A percentile compares a stretch with the other conserved stretches of the same genome.
These are phyloP conservation scores for Psilocybe azurescens DNA, from an alignment of 768 basidiomycete species.

Conservation along the genomic window DNA sequence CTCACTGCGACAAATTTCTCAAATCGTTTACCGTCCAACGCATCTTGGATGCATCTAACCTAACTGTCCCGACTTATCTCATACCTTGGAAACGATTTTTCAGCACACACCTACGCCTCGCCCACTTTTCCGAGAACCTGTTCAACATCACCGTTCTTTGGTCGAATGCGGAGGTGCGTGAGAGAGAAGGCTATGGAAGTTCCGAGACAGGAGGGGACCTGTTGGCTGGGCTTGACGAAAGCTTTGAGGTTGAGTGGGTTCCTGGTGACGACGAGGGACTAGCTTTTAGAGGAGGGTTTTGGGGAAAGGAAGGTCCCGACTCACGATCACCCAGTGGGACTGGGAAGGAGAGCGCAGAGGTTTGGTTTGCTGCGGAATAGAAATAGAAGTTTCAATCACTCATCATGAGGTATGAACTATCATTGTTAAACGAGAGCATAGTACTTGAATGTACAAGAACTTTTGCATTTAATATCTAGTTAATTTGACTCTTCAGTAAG, in stretches of 20 bases:
- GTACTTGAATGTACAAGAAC: background rate
- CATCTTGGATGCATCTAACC: constrained; percentile 31
- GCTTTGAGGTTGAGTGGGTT: constrained; percentile 42
- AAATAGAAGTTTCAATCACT: background rate
- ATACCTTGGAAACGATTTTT: constrained; percentile 39
- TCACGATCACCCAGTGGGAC: constrained; percentile 26
- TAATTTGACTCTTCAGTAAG: background rate
- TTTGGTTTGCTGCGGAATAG: constrained; percentile 24
- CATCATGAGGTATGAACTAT: background rate
- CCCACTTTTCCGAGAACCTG: constrained; percentile 40
- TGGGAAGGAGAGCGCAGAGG: constrained; percentile 36
- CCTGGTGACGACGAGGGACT: constrained; percentile 27
- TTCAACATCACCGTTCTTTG: constrained; percentile 46
- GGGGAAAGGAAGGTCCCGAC: constrained; percentile 38
- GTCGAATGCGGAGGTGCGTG: constrained; percentile 37
- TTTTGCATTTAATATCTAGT: background rate
- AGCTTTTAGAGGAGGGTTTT: constrained; percentile 40
- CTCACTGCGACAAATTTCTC: constrained; percentile 28
- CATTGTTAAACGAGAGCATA: background rate
- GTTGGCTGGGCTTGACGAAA: constrained; percentile 36
- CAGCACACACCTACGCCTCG: constrained; percentile 40
- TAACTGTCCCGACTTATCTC: constrained; percentile 37
- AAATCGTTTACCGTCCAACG: constrained; percentile 30
- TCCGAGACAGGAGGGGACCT: constrained; percentile 29
- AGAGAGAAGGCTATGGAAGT: constrained; percentile 28